Conservation (phyloP, 129 eudicot species). For the Artemisia tridentata region DNA sequence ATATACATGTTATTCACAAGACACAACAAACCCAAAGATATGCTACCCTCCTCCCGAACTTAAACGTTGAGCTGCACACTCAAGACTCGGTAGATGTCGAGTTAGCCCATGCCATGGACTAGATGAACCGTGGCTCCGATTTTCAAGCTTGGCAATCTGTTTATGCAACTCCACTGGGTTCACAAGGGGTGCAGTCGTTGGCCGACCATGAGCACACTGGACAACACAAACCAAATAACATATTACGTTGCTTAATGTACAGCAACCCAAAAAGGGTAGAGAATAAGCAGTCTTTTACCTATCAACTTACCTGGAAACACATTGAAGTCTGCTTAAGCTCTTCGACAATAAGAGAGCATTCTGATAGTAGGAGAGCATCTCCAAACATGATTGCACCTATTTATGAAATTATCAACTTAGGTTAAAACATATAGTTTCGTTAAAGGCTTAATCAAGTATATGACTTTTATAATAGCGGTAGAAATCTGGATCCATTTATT, state of each 20-base stretch:
- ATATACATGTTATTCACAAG: background rate
- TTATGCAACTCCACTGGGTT: conserved; percentile 63
- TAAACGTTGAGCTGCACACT: conserved; percentile 62
- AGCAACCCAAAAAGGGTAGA: conserved; percentile 5
- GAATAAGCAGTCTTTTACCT: conserved; percentile 5
- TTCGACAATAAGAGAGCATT: conserved; percentile 93
- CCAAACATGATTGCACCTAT: conserved; percentile 99
- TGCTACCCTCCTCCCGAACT: conserved; percentile 32
- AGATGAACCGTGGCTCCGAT: conserved; percentile 28
- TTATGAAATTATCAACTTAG: background rate
- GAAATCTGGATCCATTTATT: background rate
- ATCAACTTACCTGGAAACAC: conserved; percentile 79
- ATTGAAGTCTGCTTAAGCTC: conserved; percentile 89
- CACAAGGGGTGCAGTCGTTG: conserved; percentile 89
- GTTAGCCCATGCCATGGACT: conserved; percentile 77
- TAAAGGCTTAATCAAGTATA: too few species aligned
- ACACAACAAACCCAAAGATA: background rate
- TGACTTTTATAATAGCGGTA: background rate
- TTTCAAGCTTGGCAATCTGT: conserved; percentile 65
- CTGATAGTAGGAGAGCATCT: conserved; percentile 84
- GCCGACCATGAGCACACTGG: conserved; percentile 99
- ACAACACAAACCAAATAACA: conserved; percentile 26
- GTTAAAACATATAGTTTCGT: conserved; percentile 9
- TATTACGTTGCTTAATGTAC: background rate
- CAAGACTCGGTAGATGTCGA: conserved; percentile 49